A percentile compares a stretch with the other conserved stretches of the same genome.
These are phyloP conservation scores for Agapanthus africanus DNA, from an alignment of 106 monocot genomes.

Conservation along the genomic window DNA sequence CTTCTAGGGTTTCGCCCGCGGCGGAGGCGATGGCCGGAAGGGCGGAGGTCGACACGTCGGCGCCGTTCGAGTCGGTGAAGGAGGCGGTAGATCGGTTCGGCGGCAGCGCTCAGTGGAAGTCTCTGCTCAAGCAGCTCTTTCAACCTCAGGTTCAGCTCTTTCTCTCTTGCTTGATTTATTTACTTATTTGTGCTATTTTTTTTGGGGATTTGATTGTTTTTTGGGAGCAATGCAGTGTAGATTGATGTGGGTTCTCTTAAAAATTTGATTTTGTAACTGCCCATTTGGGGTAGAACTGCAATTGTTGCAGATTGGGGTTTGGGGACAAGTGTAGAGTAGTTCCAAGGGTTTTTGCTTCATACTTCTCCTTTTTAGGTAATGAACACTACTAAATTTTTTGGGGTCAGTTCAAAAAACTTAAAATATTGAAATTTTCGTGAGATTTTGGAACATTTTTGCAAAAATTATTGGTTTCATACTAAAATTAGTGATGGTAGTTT, in stretches of 20 bases:
- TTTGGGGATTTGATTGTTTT: neutral
- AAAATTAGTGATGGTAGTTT: no score
- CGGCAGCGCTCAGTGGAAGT: constrained; percentile 71
- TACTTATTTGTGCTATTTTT: neutral
- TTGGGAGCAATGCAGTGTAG: neutral
- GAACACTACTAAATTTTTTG: no score
- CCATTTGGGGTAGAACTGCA: no score
- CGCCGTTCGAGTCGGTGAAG: constrained; percentile 84
- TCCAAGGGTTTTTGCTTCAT: no score
- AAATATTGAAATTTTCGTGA: no score
- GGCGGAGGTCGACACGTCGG: constrained; percentile 89
- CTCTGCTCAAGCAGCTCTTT: constrained; percentile 43
- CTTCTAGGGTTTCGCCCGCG: neutral
- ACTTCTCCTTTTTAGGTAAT: no score
- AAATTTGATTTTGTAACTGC: constrained; percentile 3
- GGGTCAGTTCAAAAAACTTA: no score
- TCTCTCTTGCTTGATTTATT: neutral
- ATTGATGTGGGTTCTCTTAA: neutral
- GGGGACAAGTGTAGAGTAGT: no score
- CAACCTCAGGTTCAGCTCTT: constrained; percentile 10
- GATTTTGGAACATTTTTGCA: no score
- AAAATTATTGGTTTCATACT: no score
- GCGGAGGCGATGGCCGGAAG: constrained; percentile 28
- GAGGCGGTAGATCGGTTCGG: constrained; percentile 81
- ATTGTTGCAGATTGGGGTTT: no score